A percentile compares a stretch with the other conserved stretches of the same genome.
These are phyloP conservation scores for Calendula officinalis DNA, from an alignment of 129 eudicot genomes.

Conservation along the genomic window DNA sequence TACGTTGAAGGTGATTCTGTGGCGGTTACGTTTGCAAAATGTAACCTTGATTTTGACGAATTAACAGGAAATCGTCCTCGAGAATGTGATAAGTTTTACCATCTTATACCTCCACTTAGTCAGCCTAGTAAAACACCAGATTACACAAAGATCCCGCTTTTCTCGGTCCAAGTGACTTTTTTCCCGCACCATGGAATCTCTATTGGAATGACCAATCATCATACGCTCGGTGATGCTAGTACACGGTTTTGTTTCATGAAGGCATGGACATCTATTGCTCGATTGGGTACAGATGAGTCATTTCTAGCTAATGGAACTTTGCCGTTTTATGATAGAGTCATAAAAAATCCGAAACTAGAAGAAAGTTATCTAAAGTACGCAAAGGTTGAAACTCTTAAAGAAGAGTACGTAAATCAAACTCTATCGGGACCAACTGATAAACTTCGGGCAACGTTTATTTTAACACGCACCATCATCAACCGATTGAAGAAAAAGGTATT, in stretches of 20 bases:
- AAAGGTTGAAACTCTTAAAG: background rate
- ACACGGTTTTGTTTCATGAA: conserved; percentile 11
- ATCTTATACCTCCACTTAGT: conserved; percentile 25
- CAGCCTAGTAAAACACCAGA: conserved; percentile 5
- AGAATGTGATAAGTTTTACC: conserved; percentile 12
- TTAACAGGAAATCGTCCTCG: conserved; percentile 30
- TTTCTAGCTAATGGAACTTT: conserved; percentile 15
- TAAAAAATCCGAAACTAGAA: conserved; percentile 24
- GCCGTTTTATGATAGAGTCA: conserved; percentile 35
- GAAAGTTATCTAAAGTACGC: conserved; percentile 2
- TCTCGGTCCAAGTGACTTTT: conserved; percentile 41
- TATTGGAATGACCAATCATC: conserved; percentile 16
- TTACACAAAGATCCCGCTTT: conserved; percentile 13
- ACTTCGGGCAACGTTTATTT: conserved; percentile 32
- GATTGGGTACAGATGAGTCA: conserved; percentile 19
- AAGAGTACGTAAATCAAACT: conserved; percentile 2
- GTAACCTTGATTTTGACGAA: conserved; percentile 23
- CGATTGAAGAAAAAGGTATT: background rate
- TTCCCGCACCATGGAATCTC: conserved; percentile 36
- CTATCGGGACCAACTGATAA: conserved; percentile 20
- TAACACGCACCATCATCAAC: background rate
- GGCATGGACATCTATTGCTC: conserved; percentile 22
- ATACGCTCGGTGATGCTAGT: conserved; percentile 10
- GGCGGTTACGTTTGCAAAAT: conserved; percentile 28
- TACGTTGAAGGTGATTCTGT: conserved; percentile 30